A percentile compares a stretch with the other conserved stretches of the same genome.
Evolutionary conservation across 495 filamentous ascomycete species (phyloP).

Genomic region (Trichocladium uniseriatum): DNA sequence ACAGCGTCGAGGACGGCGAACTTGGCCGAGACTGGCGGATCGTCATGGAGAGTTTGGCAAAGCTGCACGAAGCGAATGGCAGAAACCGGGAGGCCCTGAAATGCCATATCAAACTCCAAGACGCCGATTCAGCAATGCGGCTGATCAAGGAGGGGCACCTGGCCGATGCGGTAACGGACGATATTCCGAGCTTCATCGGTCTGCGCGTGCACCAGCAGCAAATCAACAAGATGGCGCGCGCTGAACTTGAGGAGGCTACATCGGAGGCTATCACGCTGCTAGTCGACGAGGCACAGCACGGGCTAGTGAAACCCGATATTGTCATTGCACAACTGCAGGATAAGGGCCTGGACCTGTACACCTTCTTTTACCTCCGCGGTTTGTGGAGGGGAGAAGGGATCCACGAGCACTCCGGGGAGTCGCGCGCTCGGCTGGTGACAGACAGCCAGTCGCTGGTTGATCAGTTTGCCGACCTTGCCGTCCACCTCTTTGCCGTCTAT

Average conservation of each 20-base stretch:
- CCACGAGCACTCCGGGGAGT: constrained; percentile 32
- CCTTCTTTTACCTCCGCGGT: constrained; percentile 83
- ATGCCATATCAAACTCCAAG: constrained; percentile 82
- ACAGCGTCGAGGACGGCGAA: constrained; percentile 56
- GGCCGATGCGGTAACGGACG: constrained; percentile 74
- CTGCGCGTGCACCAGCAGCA: constrained; percentile 72
- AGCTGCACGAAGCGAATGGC: constrained; percentile 68
- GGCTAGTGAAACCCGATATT: constrained; percentile 66
- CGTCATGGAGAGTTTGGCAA: constrained; percentile 72
- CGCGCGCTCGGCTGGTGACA: constrained; percentile 36
- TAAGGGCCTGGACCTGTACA: constrained; percentile 53
- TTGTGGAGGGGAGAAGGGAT: constrained; percentile 68
- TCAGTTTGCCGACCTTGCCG: constrained; percentile 72
- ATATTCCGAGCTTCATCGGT: constrained; percentile 80
- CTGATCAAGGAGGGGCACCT: constrained; percentile 77
- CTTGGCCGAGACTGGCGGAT: constrained; percentile 72
- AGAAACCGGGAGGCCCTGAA: constrained; percentile 73
- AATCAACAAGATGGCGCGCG: constrained; percentile 51
- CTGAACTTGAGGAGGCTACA: constrained; percentile 67
- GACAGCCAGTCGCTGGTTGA: constrained; percentile 72
- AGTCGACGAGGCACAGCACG: constrained; percentile 82
- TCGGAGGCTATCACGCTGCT: constrained; percentile 76
- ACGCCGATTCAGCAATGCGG: constrained; percentile 79
- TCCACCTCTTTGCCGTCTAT: constrained; percentile 76
- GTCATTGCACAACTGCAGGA: constrained; percentile 66